Percentiles rank a stretch among this genome's conserved stretches.
Evolutionary conservation across 2,329 filamentous ascomycete species (phyloP).

Genomic region (Trichoderma cornu-damae): DNA sequence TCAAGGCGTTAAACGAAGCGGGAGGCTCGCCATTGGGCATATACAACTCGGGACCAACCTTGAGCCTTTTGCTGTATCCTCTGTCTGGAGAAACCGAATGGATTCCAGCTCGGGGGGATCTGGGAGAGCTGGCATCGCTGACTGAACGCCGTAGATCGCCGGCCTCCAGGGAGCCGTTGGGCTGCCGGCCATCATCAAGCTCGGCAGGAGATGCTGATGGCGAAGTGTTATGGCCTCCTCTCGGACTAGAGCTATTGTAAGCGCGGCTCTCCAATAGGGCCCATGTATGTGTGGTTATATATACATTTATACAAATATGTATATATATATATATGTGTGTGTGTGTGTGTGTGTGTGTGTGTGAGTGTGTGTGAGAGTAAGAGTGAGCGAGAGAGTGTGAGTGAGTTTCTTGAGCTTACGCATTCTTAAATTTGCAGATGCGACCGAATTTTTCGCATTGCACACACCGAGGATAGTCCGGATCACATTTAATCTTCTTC

Average conservation of each 20-base stretch:
- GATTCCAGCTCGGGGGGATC: constrained; percentile 42
- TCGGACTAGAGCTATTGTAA: constrained; percentile 39
- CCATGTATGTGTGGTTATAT: no score
- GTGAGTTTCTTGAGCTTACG: constrained; percentile 56
- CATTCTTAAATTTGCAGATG: constrained; percentile 78
- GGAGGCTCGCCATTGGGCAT: constrained; percentile 33
- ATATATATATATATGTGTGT: no score
- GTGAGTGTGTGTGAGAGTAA: no score
- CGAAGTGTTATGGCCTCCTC: constrained; percentile 54
- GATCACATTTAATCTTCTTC: constrained; percentile 97
- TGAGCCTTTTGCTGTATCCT: constrained; percentile 45
- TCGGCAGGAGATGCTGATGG: constrained; percentile 50
- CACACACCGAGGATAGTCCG: constrained; percentile 77
- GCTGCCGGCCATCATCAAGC: constrained; percentile 41
- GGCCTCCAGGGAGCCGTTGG: constrained; percentile 30
- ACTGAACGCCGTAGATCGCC: constrained; percentile 37
- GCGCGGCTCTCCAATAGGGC: neutral
- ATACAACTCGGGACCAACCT: constrained; percentile 45
- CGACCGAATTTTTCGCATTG: constrained; percentile 91
- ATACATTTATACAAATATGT: no score
- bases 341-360: no score
- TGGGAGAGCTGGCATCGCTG: constrained; percentile 44
- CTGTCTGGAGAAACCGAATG: constrained; percentile 32
- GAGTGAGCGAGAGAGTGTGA: no score
- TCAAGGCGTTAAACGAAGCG: constrained; percentile 27